phyloP scores from a whole-genome alignment of 2,329 filamentous ascomycete genomes.

The Grosmannia clavigera region DNA sequence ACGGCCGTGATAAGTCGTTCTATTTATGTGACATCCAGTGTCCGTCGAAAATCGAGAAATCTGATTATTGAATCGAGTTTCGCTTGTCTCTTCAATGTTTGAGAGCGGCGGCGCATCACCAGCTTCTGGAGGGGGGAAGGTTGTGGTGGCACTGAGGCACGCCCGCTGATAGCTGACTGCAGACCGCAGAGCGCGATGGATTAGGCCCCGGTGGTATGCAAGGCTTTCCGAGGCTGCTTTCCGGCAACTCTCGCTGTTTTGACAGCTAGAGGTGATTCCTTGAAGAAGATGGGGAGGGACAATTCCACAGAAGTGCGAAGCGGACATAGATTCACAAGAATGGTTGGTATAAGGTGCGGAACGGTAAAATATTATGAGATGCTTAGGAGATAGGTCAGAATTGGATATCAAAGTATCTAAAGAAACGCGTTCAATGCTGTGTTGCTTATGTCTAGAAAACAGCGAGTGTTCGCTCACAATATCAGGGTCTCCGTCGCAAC shows the following conservation, averaged over 20 bases:
- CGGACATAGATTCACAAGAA: neutral
- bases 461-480: neutral
- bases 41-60: neutral
- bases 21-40: neutral
- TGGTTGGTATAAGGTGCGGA: neutral
- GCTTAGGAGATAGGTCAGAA: neutral
- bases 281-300: slow-evolving; percentile 9
- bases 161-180: neutral
- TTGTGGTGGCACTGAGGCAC: neutral
- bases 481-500: neutral
- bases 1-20: neutral
- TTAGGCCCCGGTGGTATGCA: neutral
- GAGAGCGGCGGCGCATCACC: neutral
- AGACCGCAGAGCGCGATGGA: neutral
- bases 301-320: slow-evolving; percentile 1
- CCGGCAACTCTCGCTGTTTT: slow-evolving; percentile 1
- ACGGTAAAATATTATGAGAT: too few relatives aligned
- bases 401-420: too few relatives aligned
- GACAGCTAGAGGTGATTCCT: slow-evolving; percentile 1
- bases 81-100: neutral
- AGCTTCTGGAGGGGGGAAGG: neutral
- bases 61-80: too few relatives aligned
- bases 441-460: neutral
- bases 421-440: too few relatives aligned
- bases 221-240: slow-evolving; percentile 3